Evolutionary conservation across 1,139 yeast species (phyloP).

Genomic region (Wickerhamomyces sp.): DNA sequence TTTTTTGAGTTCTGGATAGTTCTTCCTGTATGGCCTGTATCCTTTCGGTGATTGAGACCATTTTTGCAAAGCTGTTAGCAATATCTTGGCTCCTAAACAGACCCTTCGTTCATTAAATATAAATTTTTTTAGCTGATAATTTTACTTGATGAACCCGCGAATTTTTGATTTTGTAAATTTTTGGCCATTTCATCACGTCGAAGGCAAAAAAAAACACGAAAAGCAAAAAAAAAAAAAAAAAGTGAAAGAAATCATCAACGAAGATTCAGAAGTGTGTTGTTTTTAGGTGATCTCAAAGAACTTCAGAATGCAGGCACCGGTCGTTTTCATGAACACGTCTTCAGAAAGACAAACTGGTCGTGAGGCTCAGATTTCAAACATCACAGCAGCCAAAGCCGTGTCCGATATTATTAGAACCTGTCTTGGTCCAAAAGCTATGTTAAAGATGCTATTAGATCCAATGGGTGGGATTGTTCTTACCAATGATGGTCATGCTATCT

Average conservation of each 20-base stretch:
- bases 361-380: constrained; percentile 93
- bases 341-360: constrained; percentile 95
- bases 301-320: constrained; percentile 62
- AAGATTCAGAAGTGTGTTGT: background rate
- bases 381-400: constrained; percentile 98
- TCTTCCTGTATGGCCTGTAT: constrained; percentile 91
- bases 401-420: constrained; percentile 97
- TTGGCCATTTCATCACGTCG: background rate
- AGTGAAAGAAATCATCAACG: background rate
- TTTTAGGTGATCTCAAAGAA: too few relatives aligned
- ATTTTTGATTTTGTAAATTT: background rate
- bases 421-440: constrained; percentile 99
- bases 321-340: constrained; percentile 73
- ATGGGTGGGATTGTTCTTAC: constrained; percentile 98
- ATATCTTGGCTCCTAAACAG: background rate
- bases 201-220: background rate
- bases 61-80: background rate
- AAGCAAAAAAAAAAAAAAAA: background rate
- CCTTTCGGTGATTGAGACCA: constrained; percentile 45
- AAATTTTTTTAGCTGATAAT: background rate
- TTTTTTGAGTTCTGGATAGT: constrained; percentile 91
- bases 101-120: background rate
- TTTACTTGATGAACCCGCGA: background rate
- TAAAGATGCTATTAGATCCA: constrained; percentile 95
- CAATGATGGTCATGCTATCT: constrained; percentile 94